Conservation (phyloP, 495 filamentous ascomycete genomes). For the Oidiodendron maius region DNA sequence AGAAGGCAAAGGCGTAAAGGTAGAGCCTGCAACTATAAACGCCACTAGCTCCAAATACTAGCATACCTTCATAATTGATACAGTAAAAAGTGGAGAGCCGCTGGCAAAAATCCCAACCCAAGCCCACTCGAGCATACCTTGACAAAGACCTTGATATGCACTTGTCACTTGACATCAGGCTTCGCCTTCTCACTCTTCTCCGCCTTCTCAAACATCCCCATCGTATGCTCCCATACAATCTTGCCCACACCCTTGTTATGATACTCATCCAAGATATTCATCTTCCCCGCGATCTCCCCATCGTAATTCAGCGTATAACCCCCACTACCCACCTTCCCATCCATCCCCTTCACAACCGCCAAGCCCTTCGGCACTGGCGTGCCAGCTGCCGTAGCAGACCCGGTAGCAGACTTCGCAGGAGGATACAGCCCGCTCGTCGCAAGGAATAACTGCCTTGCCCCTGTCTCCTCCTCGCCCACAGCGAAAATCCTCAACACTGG, state of each 20-base stretch:
- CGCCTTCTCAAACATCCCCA: constrained; percentile 25
- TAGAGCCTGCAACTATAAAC: too few relatives aligned
- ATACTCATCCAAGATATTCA: constrained; percentile 24
- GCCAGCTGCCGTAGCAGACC: constrained; percentile 2
- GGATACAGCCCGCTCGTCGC: constrained; percentile 36
- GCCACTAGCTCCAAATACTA: too few relatives aligned
- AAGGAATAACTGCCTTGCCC: constrained; percentile 37
- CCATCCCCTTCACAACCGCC: constrained; percentile 20
- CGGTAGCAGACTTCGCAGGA: constrained; percentile 13
- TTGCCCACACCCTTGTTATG: constrained; percentile 22
- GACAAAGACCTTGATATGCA: not conserved
- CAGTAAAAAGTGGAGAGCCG: too few relatives aligned
- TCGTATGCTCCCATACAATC: constrained; percentile 34
- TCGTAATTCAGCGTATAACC: constrained; percentile 33
- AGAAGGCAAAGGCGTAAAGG: too few relatives aligned
- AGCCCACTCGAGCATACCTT: too few relatives aligned
- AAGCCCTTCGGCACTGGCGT: constrained; percentile 8
- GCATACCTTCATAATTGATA: not conserved
- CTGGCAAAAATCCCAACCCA: too few relatives aligned
- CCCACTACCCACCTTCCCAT: constrained; percentile 30
- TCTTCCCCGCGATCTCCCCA: constrained; percentile 24
- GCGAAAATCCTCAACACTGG: constrained; percentile 22
- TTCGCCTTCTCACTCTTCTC: constrained; percentile 12
- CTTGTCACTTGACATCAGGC: not conserved
- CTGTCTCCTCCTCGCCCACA: constrained; percentile 34